These are phyloP conservation scores for Fusarium denticulatum DNA, from an alignment of 2,329 filamentous ascomycete genomes.

Conservation along the genomic window DNA sequence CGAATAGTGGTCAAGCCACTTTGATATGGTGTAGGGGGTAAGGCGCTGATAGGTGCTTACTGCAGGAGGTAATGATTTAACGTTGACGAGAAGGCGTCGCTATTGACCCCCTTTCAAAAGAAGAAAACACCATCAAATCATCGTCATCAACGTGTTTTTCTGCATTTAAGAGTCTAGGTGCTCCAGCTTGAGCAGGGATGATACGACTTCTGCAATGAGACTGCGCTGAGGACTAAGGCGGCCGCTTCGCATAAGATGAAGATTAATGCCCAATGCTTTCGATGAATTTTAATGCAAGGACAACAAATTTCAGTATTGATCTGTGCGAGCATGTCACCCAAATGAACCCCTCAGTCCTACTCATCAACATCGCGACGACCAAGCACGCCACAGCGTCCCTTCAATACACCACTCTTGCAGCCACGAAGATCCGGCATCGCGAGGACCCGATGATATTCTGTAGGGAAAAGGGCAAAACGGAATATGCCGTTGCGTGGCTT, in stretches of 20 bases:
- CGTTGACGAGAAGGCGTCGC: slow-evolving; percentile 1
- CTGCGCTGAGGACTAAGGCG: no score
- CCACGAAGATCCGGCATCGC: not conserved
- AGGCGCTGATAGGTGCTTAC: not conserved
- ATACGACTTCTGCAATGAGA: not conserved
- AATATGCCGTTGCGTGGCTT: not conserved
- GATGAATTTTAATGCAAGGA: accelerated
- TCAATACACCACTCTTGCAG: not conserved
- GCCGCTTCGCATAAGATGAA: no score
- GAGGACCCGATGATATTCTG: not conserved
- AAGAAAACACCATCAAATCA: not conserved
- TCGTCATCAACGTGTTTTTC: not conserved
- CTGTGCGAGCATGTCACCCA: not conserved
- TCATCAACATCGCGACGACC: not conserved
- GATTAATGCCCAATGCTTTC: no score
- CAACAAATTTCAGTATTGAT: not conserved
- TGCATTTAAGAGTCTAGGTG: not conserved
- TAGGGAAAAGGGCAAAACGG: not conserved
- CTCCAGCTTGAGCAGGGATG: not conserved
- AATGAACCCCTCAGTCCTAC: not conserved
- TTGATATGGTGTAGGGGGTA: not conserved
- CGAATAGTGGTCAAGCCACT: slow-evolving; percentile 10
- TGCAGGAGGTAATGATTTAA: not conserved
- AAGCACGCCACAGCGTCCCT: not conserved
- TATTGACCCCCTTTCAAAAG: no score